Evolutionary conservation across 805 yeast species (phyloP), one percentile per base, ranked within the genome.

Genomic region (Ogataea chonburiensis): DNA sequence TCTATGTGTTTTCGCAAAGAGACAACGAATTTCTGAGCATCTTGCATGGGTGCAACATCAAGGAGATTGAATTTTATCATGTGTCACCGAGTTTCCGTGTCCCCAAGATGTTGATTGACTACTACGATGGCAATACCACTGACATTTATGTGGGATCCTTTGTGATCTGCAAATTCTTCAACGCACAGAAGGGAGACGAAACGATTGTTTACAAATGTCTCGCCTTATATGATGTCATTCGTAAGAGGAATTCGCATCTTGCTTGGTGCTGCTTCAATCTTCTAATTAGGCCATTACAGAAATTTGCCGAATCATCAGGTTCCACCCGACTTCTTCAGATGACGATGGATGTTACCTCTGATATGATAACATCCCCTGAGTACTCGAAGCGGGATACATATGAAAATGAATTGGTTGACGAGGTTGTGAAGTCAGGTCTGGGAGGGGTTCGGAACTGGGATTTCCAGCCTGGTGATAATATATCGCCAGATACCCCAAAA

Each of bases 1-100:
- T 56, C 2, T 71, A 49, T 38, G 47, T 70, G 1, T 40, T 69
- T 7, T 46, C 63, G 15, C 55, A 60, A 16, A 58, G 64, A 3
- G 64, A 65, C 32, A 46, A 46, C 5, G 71, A 71, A 11, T 54
- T 73, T 24, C 39, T 40, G 2, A 44, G 49, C 12, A 32, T 55
- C 0, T 42, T 71, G 14, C 52, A 58, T 18, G 63, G 58, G 3
- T 61, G 63, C 34, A 70, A 64, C 6, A 34, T 67, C 17, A 30
- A 28, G 1, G 57, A 57, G 13, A 58, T 52, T 7, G 68, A 64
- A 7, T 43, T 56, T 40, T 40, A 63, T 3, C 28, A 31, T 1
- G 34, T 72, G 17, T 59, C 53, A 24, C 64, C 60, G 1, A 55
- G 57, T 10, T 51, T 55, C 14, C 56, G 52, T n/a, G 49, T 70